Evolutionary conservation across 2,329 filamentous ascomycete genomes (phyloP), one percentile per base, ranked within the genome.

Genomic region (Mycogone perniciosa): DNA sequence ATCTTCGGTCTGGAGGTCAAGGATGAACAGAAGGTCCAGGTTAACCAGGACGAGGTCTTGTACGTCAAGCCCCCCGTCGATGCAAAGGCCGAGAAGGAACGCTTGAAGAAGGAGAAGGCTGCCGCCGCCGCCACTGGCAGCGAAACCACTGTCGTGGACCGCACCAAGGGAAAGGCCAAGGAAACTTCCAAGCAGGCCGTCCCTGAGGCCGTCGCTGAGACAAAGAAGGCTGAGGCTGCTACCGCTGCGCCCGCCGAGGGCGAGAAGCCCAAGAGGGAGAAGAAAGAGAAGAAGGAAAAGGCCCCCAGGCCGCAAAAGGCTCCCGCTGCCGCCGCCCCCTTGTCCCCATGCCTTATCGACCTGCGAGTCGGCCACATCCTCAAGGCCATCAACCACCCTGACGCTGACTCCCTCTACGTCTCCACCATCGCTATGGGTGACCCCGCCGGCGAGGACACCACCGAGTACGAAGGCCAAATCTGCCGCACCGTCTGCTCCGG

Each of bases 401-500:
- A 99, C 63, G 93, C 93, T 58, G 93, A 99, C 75, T 95, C 88
- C 9, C 81, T 99, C 47, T 99, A 84, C 71, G 93, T 99, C 54
- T 95, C 88, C 55, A 97, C 91, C 48, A 95, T 99, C 64, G 89
- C 90, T 57, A 90, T 92, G 74, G 93, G 93, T 57, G 93, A 99
- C 70, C 77, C 86, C 54, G 79, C 89, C 5, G 89, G 88, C 56
- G 88, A 96, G 42, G 92, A 97, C 73, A 96, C 92, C 37, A 81
- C 83, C 60, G 89, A 96, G 73, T 88, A 88, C 69, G 91, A 96
- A 65, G 91, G 91, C 55, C 89, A 96, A 73, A 78, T 92, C 40
- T 89, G 91, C 62, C 88, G 93, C 43, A 99, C 92, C 11, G 92
- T 99, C 44, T 99, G 93, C 81, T 97, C 93, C 2, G 93, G 93